Base-by-base conservation (phyloP, 805 yeast species). In the Candida sonorensis region DNA sequence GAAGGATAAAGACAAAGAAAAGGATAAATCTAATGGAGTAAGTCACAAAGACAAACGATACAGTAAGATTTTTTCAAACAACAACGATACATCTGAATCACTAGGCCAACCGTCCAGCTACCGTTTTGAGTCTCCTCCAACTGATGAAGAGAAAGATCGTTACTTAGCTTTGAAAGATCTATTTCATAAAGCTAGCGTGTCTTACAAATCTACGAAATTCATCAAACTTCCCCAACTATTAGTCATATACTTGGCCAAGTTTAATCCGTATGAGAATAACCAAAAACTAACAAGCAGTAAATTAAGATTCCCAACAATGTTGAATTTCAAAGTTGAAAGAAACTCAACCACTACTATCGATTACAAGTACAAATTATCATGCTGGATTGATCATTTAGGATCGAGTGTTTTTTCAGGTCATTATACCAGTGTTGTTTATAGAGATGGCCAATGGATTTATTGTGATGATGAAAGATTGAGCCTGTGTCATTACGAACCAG, bases 331-430 rank as follows among this genome's bases (percentile, higher is more conserved):
- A 51, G 62, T 46, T 46, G 72, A 68, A 40, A 53, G 76, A 25
- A 68, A n/a, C n/a, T n/a, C 35, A 12, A 41, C 38, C 8, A 33
- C 35, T 17, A 41, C 38, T 7, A 27, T 51, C 28, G 17, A 46
- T 48, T 23, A 57, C 42, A 15, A 63, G 56, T 82, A 81, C 49
- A 69, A 63, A 38, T 55, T 82, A 23, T 66, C 66, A 35, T 83
- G 82, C 1, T 64, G 80, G 38, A 77, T 82, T 4, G 81, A 81
- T 47, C 94, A 82, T 50, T 64, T 67, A 35, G 92, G 94, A 2
- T 27, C 47, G 1, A 71, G 72, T 26, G 59, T 81, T 33, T 70
- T 74, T 37, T 75, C 83, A 30, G 94, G 94, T 0, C 94, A 82
- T 53, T 82, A 82, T 48, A 82, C 88, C 1, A 64, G 86, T 0